A percentile compares a stretch with the other conserved stretches of the same genome.
Evolutionary conservation across 2,329 filamentous ascomycete genomes (phyloP).

Genomic region (Verticillium nonalfalfae): DNA sequence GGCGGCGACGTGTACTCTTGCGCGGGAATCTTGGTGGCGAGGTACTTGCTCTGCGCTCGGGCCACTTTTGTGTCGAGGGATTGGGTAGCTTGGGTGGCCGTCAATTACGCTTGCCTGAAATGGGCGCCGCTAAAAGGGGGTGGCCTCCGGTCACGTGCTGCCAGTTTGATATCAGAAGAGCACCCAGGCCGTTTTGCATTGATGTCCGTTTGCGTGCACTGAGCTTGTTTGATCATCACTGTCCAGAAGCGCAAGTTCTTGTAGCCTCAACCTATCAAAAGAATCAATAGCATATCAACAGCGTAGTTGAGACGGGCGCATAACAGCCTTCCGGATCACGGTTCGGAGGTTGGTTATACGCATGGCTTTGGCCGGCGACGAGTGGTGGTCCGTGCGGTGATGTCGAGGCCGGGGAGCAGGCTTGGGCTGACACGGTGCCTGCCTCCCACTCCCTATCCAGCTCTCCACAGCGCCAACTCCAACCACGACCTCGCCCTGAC

Average conservation of each 20-base stretch:
- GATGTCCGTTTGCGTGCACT: not conserved
- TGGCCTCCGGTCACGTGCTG: slow-evolving; percentile 8
- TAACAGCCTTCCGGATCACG: not conserved
- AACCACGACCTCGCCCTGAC: not conserved
- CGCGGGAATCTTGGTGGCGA: slow-evolving; percentile 1
- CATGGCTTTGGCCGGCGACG: not conserved
- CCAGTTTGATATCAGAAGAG: not conserved
- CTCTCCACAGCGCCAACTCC: not conserved
- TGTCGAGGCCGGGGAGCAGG: not conserved
- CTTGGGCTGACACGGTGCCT: not conserved
- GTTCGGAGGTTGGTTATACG: not conserved
- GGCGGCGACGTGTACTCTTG: slow-evolving; percentile 8
- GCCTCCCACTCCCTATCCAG: not conserved
- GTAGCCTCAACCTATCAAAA: not conserved
- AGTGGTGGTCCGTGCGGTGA: not conserved
- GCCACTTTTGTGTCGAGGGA: slow-evolving; percentile 5
- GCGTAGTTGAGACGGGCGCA: not conserved
- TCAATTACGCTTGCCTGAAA: slow-evolving; percentile 4
- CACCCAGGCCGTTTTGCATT: not conserved
- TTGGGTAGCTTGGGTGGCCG: slow-evolving; percentile 7
- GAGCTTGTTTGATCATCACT: not conserved
- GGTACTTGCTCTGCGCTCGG: slow-evolving; percentile 10
- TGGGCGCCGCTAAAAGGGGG: slow-evolving; percentile 5
- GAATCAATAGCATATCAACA: not conserved
- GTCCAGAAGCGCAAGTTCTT: not conserved